Base-by-base conservation (phyloP, 1,139 yeast species). In the Scheffersomyces segobiensis region DNA sequence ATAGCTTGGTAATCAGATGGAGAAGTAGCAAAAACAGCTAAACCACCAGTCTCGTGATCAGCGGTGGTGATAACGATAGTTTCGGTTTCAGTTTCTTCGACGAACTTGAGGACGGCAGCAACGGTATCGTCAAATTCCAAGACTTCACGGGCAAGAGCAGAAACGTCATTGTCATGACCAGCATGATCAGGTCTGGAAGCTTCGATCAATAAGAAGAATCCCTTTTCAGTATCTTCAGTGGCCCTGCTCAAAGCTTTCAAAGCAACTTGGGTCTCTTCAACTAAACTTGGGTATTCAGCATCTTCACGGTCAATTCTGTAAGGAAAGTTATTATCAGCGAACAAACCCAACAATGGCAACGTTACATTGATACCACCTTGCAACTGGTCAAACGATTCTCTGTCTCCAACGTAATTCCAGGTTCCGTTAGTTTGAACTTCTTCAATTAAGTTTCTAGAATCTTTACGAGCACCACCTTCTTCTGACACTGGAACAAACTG, bases 111-210 rank as follows among this genome's bases (percentile, higher is more conserved):
- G 3, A 88, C 96, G 7, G 89, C 87, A 63, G 82, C 71, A 72
- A 89, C 89, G 3, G 96, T 92, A 57, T 82, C 86, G 70, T 90
- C 96, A 69, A 85, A 92, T 1, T 91, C 93, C 61, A 89, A 72
- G 3, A 88, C 90, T 69, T 89, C 96, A 63, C 88, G 79, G 10
- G 87, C 93, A 73, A 91, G 97, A 12, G 96, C 95, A 14, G 92
- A 91, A 14, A 97, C 93, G 70, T 92, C 97, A 68, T 92, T 92
- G 63, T 83, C 85, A 71, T 92, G 97, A 49, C 97, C 97, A 3
- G 97, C 96, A 71, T 92, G 97, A 72, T 92, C 97, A 66, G 92
- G 91, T 71, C 97, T 81, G 17, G 96, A 89, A 8, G 97, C 97
- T 76, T 92, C 97, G 60, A 92, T 84, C 71, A 92, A 70, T 55